phyloP scores from a whole-genome alignment of 805 yeast species.

The Scheffersomyces stipitis region DNA sequence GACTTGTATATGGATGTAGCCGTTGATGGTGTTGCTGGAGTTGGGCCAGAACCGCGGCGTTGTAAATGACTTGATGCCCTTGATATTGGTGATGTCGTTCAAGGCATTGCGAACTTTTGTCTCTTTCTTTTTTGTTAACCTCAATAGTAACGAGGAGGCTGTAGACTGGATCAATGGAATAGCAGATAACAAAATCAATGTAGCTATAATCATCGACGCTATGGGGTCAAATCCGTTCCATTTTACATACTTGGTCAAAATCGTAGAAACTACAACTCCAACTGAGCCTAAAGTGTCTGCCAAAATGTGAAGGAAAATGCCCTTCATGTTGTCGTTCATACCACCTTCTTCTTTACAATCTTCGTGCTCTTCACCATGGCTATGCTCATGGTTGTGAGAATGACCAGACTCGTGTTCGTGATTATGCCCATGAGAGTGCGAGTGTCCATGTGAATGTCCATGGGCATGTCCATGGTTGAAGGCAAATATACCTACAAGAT shows the following conservation, averaged over 20 bases:
- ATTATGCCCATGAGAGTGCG: conserved; percentile 34
- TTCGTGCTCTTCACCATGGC: conserved; percentile 3
- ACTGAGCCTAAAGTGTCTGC: conserved; percentile 98
- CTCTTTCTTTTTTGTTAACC: conserved; percentile 61
- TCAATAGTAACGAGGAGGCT: conserved; percentile 67
- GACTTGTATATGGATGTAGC: conserved; percentile 80
- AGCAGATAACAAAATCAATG: conserved; percentile 76
- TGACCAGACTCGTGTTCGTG: conserved; percentile 44
- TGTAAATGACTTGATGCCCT: conserved; percentile 82
- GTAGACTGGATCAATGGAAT: conserved; percentile 82
- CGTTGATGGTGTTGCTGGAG: conserved; percentile 31
- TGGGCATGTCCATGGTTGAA: conserved; percentile 80
- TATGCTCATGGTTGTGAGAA: conserved; percentile 25
- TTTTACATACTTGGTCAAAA: conserved; percentile 63
- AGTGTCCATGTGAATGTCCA: conserved; percentile 39
- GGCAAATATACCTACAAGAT: conserved; percentile 89
- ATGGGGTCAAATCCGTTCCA: conserved; percentile 89
- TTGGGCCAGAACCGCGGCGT: conserved; percentile 92
- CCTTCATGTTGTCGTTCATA: conserved; percentile 76
- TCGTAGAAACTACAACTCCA: conserved; percentile 91
- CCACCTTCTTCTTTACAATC: conserved; percentile 10
- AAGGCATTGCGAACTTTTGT: conserved; percentile 60
- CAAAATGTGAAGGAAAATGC: conserved; percentile 86
- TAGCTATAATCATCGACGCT: conserved; percentile 85
- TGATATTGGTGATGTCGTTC: conserved; percentile 63